Conservation (phyloP, 306 rosid species). For the Hippophae tibetana region DNA sequence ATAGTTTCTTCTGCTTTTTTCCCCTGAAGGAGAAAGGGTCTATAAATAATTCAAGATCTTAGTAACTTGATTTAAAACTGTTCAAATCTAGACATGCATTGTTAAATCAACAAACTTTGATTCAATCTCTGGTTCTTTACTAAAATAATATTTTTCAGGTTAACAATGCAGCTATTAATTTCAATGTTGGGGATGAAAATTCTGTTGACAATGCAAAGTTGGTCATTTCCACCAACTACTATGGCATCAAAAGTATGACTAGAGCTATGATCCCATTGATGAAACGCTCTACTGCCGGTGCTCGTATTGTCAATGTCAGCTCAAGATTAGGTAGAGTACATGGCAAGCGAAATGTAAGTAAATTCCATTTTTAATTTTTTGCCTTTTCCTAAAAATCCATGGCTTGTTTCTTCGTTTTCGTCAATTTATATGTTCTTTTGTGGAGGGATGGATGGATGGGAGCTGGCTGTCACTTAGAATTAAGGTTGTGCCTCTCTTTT, state of each 20-base stretch:
- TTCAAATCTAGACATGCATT: too few species aligned
- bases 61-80: too few species aligned
- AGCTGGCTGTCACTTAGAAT: too few species aligned
- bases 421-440: too few species aligned
- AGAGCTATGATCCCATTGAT: constrained; percentile 80
- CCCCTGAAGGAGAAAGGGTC: too few species aligned
- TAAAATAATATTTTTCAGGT: constrained; percentile 31
- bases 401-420: neutral
- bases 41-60: too few species aligned
- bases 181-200: constrained; percentile 69
- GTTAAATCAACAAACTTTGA: too few species aligned
- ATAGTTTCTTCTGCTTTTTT: neutral
- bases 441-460: too few species aligned
- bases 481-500: too few species aligned
- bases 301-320: constrained; percentile 76
- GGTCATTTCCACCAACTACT: constrained; percentile 70
- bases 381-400: neutral
- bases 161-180: constrained; percentile 83
- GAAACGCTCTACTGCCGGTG: constrained; percentile 62
- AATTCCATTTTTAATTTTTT: neutral
- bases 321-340: constrained; percentile 72
- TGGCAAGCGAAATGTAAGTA: constrained; percentile 72
- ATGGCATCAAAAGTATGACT: constrained; percentile 62
- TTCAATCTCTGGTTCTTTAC: neutral
- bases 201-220: constrained; percentile 52